These are phyloP conservation scores for Fomitopsis pulvina DNA, from an alignment of 768 basidiomycete species.

Conservation along the genomic window DNA sequence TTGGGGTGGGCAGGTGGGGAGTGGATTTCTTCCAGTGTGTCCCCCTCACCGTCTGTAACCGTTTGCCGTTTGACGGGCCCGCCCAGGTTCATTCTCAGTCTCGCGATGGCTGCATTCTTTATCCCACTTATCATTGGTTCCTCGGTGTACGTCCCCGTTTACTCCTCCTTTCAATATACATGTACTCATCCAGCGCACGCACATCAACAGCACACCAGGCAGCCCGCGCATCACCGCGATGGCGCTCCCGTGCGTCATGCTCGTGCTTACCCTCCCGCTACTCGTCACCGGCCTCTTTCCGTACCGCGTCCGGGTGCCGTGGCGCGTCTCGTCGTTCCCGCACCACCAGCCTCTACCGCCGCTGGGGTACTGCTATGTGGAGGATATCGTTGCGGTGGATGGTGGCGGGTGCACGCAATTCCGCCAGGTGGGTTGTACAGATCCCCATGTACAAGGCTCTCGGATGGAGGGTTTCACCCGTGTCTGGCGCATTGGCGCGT, in stretches of 20 bases:
- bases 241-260: slow-evolving; percentile 24
- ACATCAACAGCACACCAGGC: slow-evolving; percentile 18
- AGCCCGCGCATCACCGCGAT: slow-evolving; percentile 20
- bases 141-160: slow-evolving; percentile 18
- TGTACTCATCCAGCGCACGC: neutral
- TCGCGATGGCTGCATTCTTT: slow-evolving; percentile 23
- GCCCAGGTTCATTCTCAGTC: slow-evolving; percentile 10
- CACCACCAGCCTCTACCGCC: slow-evolving; percentile 21
- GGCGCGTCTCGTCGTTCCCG: slow-evolving; percentile 26
- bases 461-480: too few species aligned
- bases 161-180: neutral
- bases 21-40: slow-evolving; percentile 23
- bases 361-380: slow-evolving; percentile 23
- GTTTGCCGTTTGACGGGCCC: neutral
- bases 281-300: slow-evolving; percentile 23
- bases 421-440: neutral
- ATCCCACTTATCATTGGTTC: slow-evolving; percentile 24
- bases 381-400: slow-evolving; percentile 27
- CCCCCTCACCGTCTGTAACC: neutral
- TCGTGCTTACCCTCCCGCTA: slow-evolving; percentile 21
- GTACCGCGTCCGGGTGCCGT: slow-evolving; percentile 19
- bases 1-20: slow-evolving; percentile 23
- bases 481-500: too few species aligned
- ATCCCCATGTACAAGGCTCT: too few species aligned
- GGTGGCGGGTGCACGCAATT: slow-evolving; percentile 25